Percentiles rank a stretch among this genome's conserved stretches.
Evolutionary conservation across 2,329 filamentous ascomycete genomes (phyloP).

Genomic region (Penicillium decumbens): DNA sequence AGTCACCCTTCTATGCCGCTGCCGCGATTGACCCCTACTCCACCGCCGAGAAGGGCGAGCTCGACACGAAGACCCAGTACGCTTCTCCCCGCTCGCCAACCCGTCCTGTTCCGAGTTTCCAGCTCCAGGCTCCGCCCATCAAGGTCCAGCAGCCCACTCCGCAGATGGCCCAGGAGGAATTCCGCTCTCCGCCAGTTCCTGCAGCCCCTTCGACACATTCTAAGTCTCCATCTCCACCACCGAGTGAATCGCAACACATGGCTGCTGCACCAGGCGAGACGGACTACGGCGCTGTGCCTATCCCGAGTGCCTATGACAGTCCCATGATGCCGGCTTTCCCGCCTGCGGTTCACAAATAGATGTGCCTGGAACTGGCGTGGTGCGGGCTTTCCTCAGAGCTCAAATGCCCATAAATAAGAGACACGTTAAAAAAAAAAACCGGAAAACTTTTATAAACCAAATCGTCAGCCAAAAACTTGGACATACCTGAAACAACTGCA

Average conservation of each 20-base stretch:
- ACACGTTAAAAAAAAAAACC: background rate
- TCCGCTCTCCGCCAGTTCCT: conserved; percentile 43
- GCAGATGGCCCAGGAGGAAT: conserved; percentile 59
- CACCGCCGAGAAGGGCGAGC: conserved; percentile 52
- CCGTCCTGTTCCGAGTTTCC: conserved; percentile 60
- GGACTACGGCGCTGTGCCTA: conserved; percentile 79
- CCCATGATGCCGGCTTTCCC: conserved; percentile 45
- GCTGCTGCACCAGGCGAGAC: conserved; percentile 72
- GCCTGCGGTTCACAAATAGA: conserved; percentile 21
- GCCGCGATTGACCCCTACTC: conserved; percentile 42
- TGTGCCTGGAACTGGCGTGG: background rate
- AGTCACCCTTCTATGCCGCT: conserved; percentile 44
- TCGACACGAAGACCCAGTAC: conserved; percentile 48
- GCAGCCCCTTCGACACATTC: conserved; percentile 10
- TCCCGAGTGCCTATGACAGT: conserved; percentile 73
- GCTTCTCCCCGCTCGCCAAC: conserved; percentile 62
- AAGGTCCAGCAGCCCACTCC: conserved; percentile 75
- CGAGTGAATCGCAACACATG: conserved; percentile 56
- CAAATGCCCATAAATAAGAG: background rate
- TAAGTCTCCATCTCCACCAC: conserved; percentile 14
- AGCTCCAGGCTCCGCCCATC: conserved; percentile 76
- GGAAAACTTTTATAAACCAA: conserved; percentile 2
- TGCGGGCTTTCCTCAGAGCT: background rate
- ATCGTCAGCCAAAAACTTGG: conserved; percentile 6
- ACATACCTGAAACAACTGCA: conserved; percentile 6